A percentile compares a stretch with the other conserved stretches of the same genome.
Evolutionary conservation across 1,284 basidiomycete species (phyloP).

Genomic region (Polyporus tsugae): DNA sequence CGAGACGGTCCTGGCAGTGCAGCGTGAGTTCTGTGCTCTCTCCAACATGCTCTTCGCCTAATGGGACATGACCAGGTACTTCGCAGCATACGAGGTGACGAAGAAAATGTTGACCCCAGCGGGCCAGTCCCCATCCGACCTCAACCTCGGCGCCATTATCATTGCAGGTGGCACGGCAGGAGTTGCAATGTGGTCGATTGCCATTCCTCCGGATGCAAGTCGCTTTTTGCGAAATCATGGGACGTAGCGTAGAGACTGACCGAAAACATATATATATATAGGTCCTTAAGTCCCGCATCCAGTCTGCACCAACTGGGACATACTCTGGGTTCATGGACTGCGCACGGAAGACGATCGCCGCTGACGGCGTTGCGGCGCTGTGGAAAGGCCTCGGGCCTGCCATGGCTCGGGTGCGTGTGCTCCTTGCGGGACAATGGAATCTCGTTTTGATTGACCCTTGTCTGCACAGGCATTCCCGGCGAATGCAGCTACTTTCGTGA

Average conservation of each 20-base stretch:
- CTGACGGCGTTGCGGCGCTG: constrained; percentile 88
- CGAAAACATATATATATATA: constrained; percentile 44
- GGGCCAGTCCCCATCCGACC: constrained; percentile 77
- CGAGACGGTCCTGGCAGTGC: constrained; percentile 97
- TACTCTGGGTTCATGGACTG: constrained; percentile 97
- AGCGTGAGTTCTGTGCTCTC: constrained; percentile 66
- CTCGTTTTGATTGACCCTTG: not conserved
- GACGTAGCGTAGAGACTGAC: constrained; percentile 19
- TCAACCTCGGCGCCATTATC: constrained; percentile 91
- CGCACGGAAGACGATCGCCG: constrained; percentile 90
- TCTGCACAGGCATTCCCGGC: constrained; percentile 83
- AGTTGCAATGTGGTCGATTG: constrained; percentile 97
- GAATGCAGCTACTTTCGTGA: constrained; percentile 94
- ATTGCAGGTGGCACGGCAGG: constrained; percentile 95
- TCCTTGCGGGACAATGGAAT: not conserved
- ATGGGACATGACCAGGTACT: constrained; percentile 71
- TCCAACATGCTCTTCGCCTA: not conserved
- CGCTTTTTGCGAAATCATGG: not conserved
- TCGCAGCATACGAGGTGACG: constrained; percentile 95
- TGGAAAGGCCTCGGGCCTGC: constrained; percentile 99
- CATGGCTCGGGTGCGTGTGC: constrained; percentile 83
- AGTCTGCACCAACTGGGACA: constrained; percentile 96
- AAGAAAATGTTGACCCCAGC: constrained; percentile 88
- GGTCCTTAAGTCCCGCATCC: constrained; percentile 96
- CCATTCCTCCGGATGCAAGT: constrained; percentile 93